Base-by-base conservation (phyloP, 768 basidiomycete genomes). In the Leccinellum luteum region DNA sequence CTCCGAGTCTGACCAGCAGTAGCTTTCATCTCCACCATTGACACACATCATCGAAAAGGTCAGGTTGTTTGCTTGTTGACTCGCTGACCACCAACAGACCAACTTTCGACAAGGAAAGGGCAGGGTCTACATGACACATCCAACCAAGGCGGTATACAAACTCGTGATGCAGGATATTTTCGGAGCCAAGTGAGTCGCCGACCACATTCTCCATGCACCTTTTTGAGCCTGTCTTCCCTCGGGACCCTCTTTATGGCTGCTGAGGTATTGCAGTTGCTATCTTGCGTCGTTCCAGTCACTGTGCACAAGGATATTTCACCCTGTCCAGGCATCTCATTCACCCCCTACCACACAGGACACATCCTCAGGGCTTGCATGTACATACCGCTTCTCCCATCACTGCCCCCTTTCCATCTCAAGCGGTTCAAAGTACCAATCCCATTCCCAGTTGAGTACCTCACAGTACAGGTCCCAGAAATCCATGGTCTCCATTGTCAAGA, bases 151-250 rank as follows among this genome's bases (percentile, higher is more conserved):
- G 3, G 83, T 98, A 51, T 94, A 98, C 77, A n/a, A n/a, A n/a
- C n/a, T 95, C 71, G 94, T 98, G 81, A 98, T 98, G 95, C 93
- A 95, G 72, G 96, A 98, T 68, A 94, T 90, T 68, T 87, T 98
- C 54, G 85, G 92, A 30, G 93, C 90, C 82, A 85, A 91, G 94
- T 94, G 48, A 51, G 83, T 75, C 19, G 4, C 15, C 30, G 17
- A 13, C 30, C 48, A 1, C 48, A 13, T 44, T 43, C 2, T 23
- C 8, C n/a, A 25, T 50, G 31, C 53, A 52, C 10, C 57, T 35
- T 41, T 23, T 44, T 13, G 35, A 76, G 74, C 52, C 82, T 88
- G 14, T 85, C 90, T 3, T 82, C 85, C 3, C 81, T 87, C 0
- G 89, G 90, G 62, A 84, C 84, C 9, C 76, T 93, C 15, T 91